A percentile compares a stretch with the other conserved stretches of the same genome.
Conservation (phyloP, 2,329 filamentous ascomycete genomes). For the Madurella mycetomatis region DNA sequence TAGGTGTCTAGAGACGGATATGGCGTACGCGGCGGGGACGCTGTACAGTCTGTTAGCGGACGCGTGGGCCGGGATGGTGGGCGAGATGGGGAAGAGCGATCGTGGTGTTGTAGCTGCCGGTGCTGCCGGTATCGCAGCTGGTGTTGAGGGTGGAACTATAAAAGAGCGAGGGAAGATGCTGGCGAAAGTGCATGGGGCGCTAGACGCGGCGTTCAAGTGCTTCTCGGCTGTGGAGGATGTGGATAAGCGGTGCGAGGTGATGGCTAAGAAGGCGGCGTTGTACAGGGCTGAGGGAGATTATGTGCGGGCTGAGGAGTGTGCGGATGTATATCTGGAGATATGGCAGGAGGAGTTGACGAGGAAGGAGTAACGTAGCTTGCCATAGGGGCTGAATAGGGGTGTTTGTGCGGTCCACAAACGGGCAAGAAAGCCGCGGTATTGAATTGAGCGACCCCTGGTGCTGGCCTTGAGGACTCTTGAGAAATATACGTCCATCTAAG, state of each 20-base stretch:
- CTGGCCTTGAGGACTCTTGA: no score
- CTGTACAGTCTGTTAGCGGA: slow-evolving; percentile 71
- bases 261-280: slow-evolving; percentile 76
- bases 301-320: slow-evolving; percentile 60
- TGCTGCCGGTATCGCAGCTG: not conserved
- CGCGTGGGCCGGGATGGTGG: slow-evolving; percentile 72
- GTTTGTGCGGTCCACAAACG: not conserved
- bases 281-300: slow-evolving; percentile 66
- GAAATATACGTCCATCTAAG: no score
- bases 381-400: not conserved
- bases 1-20: slow-evolving; percentile 68
- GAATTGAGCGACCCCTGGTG: no score
- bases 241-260: slow-evolving; percentile 68
- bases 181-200: slow-evolving; percentile 53
- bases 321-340: slow-evolving; percentile 59
- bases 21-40: slow-evolving; percentile 56
- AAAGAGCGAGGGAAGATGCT: slow-evolving; percentile 49
- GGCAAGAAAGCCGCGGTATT: no score
- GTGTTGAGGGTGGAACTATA: not conserved
- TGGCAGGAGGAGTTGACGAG: slow-evolving; percentile 36
- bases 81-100: slow-evolving; percentile 32
- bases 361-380: slow-evolving; percentile 5
- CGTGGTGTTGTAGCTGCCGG: not conserved
- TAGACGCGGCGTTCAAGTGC: slow-evolving; percentile 59
- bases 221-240: slow-evolving; percentile 66